A percentile compares a stretch with the other conserved stretches of the same genome.
Conservation (phyloP, 179 eudicot genomes). For the Corrigiola litoralis region DNA sequence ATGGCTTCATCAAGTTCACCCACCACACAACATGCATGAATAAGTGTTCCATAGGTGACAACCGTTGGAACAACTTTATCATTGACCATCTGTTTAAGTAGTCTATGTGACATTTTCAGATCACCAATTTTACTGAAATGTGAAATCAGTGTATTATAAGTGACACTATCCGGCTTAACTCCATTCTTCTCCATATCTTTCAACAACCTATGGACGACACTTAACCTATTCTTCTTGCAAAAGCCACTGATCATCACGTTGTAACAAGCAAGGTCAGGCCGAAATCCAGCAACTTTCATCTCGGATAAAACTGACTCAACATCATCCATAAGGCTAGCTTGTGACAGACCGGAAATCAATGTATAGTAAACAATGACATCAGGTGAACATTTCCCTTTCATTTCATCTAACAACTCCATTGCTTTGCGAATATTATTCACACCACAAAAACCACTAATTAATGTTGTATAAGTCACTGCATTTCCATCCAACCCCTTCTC, state of each 20-base stretch:
- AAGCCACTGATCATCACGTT: slow-evolving; percentile 66
- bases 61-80: slow-evolving; percentile 52
- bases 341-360: slow-evolving; percentile 62
- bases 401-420: slow-evolving; percentile 57
- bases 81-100: slow-evolving; percentile 50
- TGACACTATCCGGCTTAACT: slow-evolving; percentile 53
- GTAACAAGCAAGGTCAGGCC: slow-evolving; percentile 57
- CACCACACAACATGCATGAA: slow-evolving; percentile 48
- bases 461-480: slow-evolving; percentile 48
- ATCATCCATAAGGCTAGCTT: slow-evolving; percentile 61
- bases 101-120: slow-evolving; percentile 37
- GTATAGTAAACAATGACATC: slow-evolving; percentile 67
- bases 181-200: slow-evolving; percentile 53
- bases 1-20: slow-evolving; percentile 57
- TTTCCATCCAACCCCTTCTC: slow-evolving; percentile 58
- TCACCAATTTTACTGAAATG: slow-evolving; percentile 52
- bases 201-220: slow-evolving; percentile 49
- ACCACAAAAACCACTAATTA: slow-evolving; percentile 63
- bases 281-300: slow-evolving; percentile 61
- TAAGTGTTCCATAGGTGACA: slow-evolving; percentile 63
- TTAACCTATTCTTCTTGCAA: slow-evolving; percentile 56
- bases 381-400: slow-evolving; percentile 37
- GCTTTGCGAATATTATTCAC: slow-evolving; percentile 65
- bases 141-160: slow-evolving; percentile 68
- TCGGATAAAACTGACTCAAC: slow-evolving; percentile 39